These are phyloP conservation scores for Candida pseudoglaebosa DNA, from an alignment of 805 yeast genomes.

Conservation along the genomic window DNA sequence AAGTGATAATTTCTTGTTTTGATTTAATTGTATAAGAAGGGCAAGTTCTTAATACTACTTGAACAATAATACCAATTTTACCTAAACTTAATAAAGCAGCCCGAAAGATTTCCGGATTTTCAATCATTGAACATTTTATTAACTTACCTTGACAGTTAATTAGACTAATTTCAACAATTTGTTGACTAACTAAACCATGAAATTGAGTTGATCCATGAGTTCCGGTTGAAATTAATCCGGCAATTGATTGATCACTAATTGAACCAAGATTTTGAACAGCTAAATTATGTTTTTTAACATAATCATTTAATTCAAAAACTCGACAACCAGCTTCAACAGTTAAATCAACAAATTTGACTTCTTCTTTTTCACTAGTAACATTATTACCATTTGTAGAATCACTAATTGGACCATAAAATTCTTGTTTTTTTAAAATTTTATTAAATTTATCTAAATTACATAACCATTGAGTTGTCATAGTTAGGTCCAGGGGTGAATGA, in stretches of 20 bases:
- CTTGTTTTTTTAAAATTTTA: constrained; percentile 45
- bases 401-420: constrained; percentile 42
- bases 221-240: constrained; percentile 95
- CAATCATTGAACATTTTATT: constrained; percentile 60
- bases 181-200: constrained; percentile 88
- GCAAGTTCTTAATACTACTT: constrained; percentile 79
- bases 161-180: constrained; percentile 71
- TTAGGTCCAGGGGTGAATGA: constrained; percentile 89
- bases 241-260: constrained; percentile 87
- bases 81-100: constrained; percentile 88
- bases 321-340: constrained; percentile 94
- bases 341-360: constrained; percentile 73
- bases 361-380: too few species aligned
- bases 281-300: constrained; percentile 57
- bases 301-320: constrained; percentile 66
- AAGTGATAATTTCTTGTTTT: constrained; percentile 74
- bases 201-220: constrained; percentile 94
- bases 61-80: constrained; percentile 83
- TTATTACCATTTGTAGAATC: too few species aligned
- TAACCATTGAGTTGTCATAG: constrained; percentile 86
- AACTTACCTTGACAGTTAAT: constrained; percentile 75
- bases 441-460: constrained; percentile 77
- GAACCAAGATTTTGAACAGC: constrained; percentile 93
- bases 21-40: constrained; percentile 82
- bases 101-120: constrained; percentile 62